Conservation (phyloP, 352 stramenopile genomes). For the Phytophthora pinifolia region DNA sequence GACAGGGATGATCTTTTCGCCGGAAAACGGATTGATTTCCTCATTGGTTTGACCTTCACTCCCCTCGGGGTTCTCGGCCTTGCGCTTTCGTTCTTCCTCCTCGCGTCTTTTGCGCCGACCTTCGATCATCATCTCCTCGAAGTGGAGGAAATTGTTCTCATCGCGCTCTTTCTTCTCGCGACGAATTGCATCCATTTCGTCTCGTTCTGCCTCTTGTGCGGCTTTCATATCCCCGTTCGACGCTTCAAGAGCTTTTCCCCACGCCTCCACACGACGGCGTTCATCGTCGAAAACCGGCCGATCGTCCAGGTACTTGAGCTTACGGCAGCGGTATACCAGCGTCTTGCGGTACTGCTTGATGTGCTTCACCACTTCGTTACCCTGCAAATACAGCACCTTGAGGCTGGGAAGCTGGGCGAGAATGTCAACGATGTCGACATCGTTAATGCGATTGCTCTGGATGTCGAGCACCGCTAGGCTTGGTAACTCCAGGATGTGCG, state of each 20-base stretch:
- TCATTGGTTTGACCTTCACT: slow-evolving; percentile 14
- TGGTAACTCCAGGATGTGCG: slow-evolving; percentile 62
- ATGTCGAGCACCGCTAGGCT: slow-evolving; percentile 78
- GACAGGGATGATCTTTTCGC: slow-evolving; percentile 64
- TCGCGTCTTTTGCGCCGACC: slow-evolving; percentile 55
- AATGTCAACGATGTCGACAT: slow-evolving; percentile 63
- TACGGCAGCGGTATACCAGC: slow-evolving; percentile 68
- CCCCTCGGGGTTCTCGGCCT: slow-evolving; percentile 17
- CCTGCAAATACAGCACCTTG: slow-evolving; percentile 84
- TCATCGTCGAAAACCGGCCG: slow-evolving; percentile 88
- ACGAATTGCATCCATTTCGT: slow-evolving; percentile 81
- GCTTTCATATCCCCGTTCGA: slow-evolving; percentile 75
- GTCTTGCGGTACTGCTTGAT: slow-evolving; percentile 88
- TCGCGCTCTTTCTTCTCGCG: slow-evolving; percentile 88
- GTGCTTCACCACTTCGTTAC: slow-evolving; percentile 87
- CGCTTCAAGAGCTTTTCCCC: slow-evolving; percentile 64
- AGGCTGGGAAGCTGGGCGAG: slow-evolving; percentile 72
- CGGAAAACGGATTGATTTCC: slow-evolving; percentile 68
- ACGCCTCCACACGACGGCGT: slow-evolving; percentile 78
- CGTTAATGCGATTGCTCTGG: slow-evolving; percentile 79
- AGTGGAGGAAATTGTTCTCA: slow-evolving; percentile 83
- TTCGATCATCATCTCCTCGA: slow-evolving; percentile 88
- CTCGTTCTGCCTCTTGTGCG: slow-evolving; percentile 80
- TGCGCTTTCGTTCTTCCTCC: slow-evolving; percentile 40
- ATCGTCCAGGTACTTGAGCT: slow-evolving; percentile 83